Conservation (phyloP, 345 rosid species). For the Durio zibethinus region DNA sequence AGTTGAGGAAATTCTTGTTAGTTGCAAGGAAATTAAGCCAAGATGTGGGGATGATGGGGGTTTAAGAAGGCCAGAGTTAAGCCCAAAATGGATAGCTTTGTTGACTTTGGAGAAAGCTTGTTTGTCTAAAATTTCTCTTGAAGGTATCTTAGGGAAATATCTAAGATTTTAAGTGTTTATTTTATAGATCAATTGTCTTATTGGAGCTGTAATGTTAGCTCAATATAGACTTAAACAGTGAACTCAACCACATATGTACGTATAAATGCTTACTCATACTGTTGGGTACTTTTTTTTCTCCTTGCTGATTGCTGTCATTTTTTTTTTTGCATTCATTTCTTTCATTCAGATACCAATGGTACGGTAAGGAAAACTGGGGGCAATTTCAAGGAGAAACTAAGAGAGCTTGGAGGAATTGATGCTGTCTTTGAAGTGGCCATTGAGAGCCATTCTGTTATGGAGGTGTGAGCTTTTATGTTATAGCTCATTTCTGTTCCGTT, state of each 20-base stretch:
- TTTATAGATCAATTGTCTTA: not conserved
- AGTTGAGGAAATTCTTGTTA: conserved; percentile 67
- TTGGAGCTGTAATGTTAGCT: not conserved
- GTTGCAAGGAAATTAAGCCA: conserved; percentile 65
- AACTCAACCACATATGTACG: not conserved
- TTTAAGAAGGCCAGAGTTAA: conserved; percentile 52
- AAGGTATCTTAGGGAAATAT: conserved; percentile 48
- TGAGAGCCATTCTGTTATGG: conserved; percentile 77
- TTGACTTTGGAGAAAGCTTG: conserved; percentile 86
- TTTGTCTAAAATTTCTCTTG: conserved; percentile 76
- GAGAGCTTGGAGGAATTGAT: conserved; percentile 93
- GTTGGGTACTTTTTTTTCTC: not conserved
- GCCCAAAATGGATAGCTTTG: conserved; percentile 80
- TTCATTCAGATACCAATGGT: conserved; percentile 69
- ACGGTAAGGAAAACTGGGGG: conserved; percentile 78
- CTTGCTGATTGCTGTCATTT: conserved; percentile 21
- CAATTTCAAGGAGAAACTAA: conserved; percentile 84
- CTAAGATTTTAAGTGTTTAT: not conserved
- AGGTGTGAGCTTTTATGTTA: conserved; percentile 77
- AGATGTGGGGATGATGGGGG: conserved; percentile 32
- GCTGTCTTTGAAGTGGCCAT: conserved; percentile 84
- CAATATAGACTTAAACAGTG: not conserved
- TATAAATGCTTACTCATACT: not conserved
- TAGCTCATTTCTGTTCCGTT: conserved; percentile 27
- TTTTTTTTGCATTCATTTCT: conserved; percentile 2